phyloP scores from a whole-genome alignment of 441 rosid genomes.

The Adansonia gregorii region DNA sequence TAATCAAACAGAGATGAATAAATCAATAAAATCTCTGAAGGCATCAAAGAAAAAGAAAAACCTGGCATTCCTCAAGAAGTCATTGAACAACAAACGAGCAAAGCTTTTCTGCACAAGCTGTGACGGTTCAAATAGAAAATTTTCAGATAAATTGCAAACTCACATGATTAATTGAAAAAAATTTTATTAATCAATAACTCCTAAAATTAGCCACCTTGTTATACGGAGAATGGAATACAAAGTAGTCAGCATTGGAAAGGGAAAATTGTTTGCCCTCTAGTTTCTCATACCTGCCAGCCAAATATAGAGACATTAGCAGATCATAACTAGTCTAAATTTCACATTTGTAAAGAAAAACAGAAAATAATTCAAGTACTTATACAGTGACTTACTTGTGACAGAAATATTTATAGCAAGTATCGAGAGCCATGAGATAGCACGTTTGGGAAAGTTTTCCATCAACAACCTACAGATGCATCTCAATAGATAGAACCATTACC shows the following conservation, averaged over 20 bases:
- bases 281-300: slow-evolving; percentile 72
- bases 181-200: slow-evolving; percentile 7
- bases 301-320: slow-evolving; percentile 26
- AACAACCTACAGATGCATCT: slow-evolving; percentile 66
- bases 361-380: slow-evolving; percentile 19
- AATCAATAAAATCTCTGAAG: slow-evolving; percentile 4
- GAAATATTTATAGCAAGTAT: slow-evolving; percentile 80
- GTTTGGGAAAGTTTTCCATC: slow-evolving; percentile 99
- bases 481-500: slow-evolving; percentile 15
- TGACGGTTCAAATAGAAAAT: slow-evolving; percentile 34
- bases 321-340: background rate
- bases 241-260: slow-evolving; percentile 69
- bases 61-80: slow-evolving; percentile 84
- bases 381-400: slow-evolving; percentile 70
- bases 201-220: slow-evolving; percentile 64
- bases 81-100: slow-evolving; percentile 84
- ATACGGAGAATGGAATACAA: slow-evolving; percentile 96
- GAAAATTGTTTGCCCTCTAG: slow-evolving; percentile 79
- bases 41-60: slow-evolving; percentile 31
- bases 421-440: slow-evolving; percentile 97
- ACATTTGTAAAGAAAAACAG: background rate
- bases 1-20: slow-evolving; percentile 20
- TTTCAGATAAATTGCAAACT: slow-evolving; percentile 11
- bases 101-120: slow-evolving; percentile 99
- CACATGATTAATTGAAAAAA: slow-evolving; percentile 15